Base-by-base conservation (phyloP, 1,284 basidiomycete species). In the Melampsora occidentalis region DNA sequence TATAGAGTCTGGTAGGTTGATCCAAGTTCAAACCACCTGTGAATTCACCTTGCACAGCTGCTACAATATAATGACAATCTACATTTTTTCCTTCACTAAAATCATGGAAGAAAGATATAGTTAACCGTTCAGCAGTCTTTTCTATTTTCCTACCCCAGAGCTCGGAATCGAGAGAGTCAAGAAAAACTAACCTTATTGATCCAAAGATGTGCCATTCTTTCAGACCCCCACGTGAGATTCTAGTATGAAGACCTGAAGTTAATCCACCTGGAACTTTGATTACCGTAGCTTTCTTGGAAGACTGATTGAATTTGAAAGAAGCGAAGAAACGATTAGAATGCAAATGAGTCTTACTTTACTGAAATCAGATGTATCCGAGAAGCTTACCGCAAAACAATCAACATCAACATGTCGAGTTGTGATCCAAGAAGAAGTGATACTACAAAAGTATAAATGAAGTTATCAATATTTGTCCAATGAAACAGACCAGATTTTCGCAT, bases 31-130 rank as follows among this genome's bases (percentile, higher is more conserved):
- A 87, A 75, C 88, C 86, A 70, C 86, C 85, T 28, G 90, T 91
- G 82, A 91, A 91, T 81, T 91, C 90, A 49, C 89, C 89, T 33
- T 64, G 62, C 5, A 91, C 90, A 83, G 90, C 90, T 79, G 88
- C 89, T 78, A 91, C 88, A 86, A 91, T 84, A 83, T 90, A 91
- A 82, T 91, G 90, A 79, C 89, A 88, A 80, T 89, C 87, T 12
- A 90, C 86, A 77, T 90, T 86, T 2, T 85, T 86, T 39, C 89
- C 88, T 82, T 90, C 90, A 33, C 89, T 90, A 78, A 64, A 77
- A 16, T 77, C 39, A 59, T 59, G 5, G 9, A 59, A 59, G 22
- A 22, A 22, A 22, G 9, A 6, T 14, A 59, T 14, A 10, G 7
- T 64, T 31, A 59, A 16, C 16, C 9, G 57, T 7, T 22, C 22